phyloP scores from a whole-genome alignment of 1,139 yeast species.

The Candida tetrigidarum region DNA sequence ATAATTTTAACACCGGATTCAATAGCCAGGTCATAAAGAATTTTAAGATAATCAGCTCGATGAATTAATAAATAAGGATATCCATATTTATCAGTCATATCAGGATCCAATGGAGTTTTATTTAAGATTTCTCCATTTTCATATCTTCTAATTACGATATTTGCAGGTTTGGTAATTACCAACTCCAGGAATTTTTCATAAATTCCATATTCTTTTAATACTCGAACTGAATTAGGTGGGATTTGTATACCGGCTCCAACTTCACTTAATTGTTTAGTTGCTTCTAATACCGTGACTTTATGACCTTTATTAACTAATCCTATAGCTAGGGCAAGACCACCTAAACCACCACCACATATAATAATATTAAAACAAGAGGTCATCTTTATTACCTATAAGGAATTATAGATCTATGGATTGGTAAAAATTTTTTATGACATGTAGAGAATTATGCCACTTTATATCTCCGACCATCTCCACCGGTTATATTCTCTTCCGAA shows the following conservation, averaged over 20 bases:
- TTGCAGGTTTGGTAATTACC: conserved; percentile 30
- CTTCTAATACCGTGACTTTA: conserved; percentile 34
- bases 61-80: conserved; percentile 30
- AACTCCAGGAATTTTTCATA: conserved; percentile 22
- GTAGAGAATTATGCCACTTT: too few species aligned
- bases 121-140: conserved; percentile 26
- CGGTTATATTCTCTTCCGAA: too few species aligned
- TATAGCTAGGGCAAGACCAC: conserved; percentile 40
- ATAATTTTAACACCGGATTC: conserved; percentile 26
- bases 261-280: conserved; percentile 34
- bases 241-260: conserved; percentile 47
- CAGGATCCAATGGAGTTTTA: conserved; percentile 26
- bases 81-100: conserved; percentile 23
- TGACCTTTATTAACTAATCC: conserved; percentile 37
- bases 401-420: too few species aligned
- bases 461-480: too few species aligned
- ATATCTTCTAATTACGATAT: conserved; percentile 26
- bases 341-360: conserved; percentile 38
- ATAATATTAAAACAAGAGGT: conserved; percentile 1
- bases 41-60: conserved; percentile 33
- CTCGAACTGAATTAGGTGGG: conserved; percentile 33
- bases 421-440: too few species aligned
- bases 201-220: conserved; percentile 29
- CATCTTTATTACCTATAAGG: too few species aligned
- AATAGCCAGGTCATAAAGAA: conserved; percentile 26